Base-by-base conservation (phyloP, 1,139 yeast species). In the Lodderomyces orthopsilosis region DNA sequence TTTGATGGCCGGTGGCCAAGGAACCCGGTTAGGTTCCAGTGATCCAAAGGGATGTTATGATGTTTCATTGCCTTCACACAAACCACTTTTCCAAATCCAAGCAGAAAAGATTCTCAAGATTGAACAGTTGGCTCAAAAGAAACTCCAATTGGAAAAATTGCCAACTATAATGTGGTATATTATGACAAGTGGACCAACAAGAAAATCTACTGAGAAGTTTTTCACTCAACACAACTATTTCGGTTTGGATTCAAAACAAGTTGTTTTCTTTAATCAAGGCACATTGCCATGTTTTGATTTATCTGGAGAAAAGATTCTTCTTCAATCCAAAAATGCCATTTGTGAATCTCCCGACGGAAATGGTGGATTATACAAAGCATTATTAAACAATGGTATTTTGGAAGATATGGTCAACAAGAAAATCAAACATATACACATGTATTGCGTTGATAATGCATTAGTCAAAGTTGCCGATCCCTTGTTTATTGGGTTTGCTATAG, bases 1-100 rank as follows among this genome's bases (percentile, higher is more conserved):
- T 38, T 74, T 93, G 45, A 83, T 93, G 85, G 97, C 98, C 9
- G 99, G 98, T 45, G 99, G 99, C 43, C 98, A 93, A 65, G 99
- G 98, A 24, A 85, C 98, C 3, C 76, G 99, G 50, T 73, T 93
- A 46, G 98, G 98, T 1, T 88, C 96, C 1, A 68, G 80, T 13
- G 81, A 70, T 26, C 99, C 99, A 36, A 93, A 93, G 65, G 99
- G 99, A 1, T 91, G 98, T 65, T 93, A 80, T 63, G 79, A 93
- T 59, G 84, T 94, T 47, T 83, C 85, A 0, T 75, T 94, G 41
- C 97, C 97, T 1, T 87, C 96, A 1, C 72, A 75, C 34, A 88
- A 87, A 61, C 80, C 95, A 1, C 70, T 94, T 47, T 94, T 93
- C 65, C 96, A 90, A 63, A 77, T 94, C 43, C 99, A 94, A 66